Conservation (phyloP, 257 asterid species). For the Leonotis leonurus region DNA sequence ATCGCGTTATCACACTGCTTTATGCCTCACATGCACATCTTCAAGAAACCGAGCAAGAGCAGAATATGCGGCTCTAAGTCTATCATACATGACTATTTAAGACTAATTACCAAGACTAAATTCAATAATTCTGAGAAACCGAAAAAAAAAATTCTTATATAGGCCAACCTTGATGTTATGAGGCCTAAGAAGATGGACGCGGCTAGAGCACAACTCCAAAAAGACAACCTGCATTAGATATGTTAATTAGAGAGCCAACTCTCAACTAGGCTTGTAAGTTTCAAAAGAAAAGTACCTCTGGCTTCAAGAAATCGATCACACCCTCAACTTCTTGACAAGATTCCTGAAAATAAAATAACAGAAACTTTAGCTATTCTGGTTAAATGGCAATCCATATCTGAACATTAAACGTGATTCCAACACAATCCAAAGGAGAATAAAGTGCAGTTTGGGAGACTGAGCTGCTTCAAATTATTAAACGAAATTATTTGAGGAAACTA, state of each 20-base stretch:
- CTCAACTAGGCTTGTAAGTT: constrained; percentile 7
- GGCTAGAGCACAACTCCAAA: constrained; percentile 79
- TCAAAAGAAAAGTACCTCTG: constrained; percentile 20
- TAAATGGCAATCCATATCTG: too few relatives aligned
- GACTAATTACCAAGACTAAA: neutral
- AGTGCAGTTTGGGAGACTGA: neutral
- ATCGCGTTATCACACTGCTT: too few relatives aligned
- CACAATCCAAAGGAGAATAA: too few relatives aligned
- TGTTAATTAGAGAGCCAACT: neutral
- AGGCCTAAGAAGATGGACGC: constrained; percentile 53
- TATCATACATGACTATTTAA: neutral
- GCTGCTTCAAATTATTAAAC: neutral
- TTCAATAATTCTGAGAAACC: neutral
- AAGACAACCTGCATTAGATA: constrained; percentile 56
- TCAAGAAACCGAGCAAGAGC: neutral
- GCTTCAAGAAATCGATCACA: constrained; percentile 61
- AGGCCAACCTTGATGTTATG: constrained; percentile 56
- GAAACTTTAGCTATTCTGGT: neutral
- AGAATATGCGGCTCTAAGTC: neutral
- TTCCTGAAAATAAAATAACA: constrained; percentile 55
- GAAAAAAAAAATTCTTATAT: neutral
- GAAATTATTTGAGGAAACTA: constrained; percentile 15
- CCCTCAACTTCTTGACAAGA: constrained; percentile 84
- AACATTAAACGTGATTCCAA: too few relatives aligned
- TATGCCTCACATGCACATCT: neutral